These are phyloP conservation scores for Aspergillus vadensis DNA, from an alignment of 2,329 filamentous ascomycete genomes.

Conservation along the genomic window DNA sequence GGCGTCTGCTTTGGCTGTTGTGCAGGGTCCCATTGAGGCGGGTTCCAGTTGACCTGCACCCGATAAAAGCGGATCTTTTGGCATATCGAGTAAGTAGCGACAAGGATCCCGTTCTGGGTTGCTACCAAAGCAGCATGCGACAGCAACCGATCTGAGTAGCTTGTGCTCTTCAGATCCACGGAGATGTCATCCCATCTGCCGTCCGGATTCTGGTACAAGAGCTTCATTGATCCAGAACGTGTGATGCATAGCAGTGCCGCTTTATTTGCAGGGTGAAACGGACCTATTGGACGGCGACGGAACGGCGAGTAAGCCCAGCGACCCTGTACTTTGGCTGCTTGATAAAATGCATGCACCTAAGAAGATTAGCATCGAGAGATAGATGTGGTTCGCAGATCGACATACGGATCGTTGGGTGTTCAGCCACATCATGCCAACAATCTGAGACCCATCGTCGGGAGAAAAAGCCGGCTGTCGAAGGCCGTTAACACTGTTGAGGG, in stretches of 20 bases:
- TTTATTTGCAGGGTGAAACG: conserved; percentile 68
- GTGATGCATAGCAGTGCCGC: conserved; percentile 77
- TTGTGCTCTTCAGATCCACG: conserved; percentile 72
- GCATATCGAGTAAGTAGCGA: conserved; percentile 54
- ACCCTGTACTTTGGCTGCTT: conserved; percentile 63
- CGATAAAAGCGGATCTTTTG: conserved; percentile 74
- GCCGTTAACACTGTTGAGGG: conserved; percentile 70
- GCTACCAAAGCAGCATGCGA: conserved; percentile 77
- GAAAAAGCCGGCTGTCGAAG: conserved; percentile 67
- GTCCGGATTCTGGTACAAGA: conserved; percentile 77
- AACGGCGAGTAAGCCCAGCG: conserved; percentile 71
- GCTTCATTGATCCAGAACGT: conserved; percentile 69
- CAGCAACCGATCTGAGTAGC: conserved; percentile 72
- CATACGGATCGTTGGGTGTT: conserved; percentile 55
- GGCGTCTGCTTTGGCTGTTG: conserved; percentile 32
- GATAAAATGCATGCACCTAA: conserved; percentile 52
- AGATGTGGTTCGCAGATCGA: not conserved
- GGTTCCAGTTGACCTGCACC: conserved; percentile 73
- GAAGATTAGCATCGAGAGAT: conserved; percentile 8
- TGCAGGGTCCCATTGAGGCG: conserved; percentile 56
- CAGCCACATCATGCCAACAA: conserved; percentile 88
- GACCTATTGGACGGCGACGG: conserved; percentile 66
- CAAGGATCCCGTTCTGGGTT: conserved; percentile 62
- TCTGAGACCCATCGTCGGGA: conserved; percentile 67
- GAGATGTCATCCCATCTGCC: conserved; percentile 70